Evolutionary conservation across 2,329 filamentous ascomycete species (phyloP), one percentile per base, ranked within the genome.

Genomic region (Microdochium trichocladiopsis): DNA sequence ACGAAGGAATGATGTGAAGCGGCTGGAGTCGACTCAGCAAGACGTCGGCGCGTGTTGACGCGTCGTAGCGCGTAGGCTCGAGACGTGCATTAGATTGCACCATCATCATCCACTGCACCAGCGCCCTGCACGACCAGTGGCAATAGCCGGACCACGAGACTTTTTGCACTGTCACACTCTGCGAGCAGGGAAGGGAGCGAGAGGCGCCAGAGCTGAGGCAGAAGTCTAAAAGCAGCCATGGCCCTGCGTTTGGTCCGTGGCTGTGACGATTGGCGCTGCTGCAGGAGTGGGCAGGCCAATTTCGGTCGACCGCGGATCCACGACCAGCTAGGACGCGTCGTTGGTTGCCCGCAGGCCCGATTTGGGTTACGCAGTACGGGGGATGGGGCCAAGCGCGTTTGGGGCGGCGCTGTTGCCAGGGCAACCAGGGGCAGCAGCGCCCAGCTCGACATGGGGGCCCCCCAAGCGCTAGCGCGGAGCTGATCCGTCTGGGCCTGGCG

Each of bases 401-500:
- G 41, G 41, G 41, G 41, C 18, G 28, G 10, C 22, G 3, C 11
- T 23, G 48, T 49, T 49, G 28, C 25, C 48, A 36, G 16, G 25
- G 14, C 48, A 49, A 49, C 48, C 48, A 36, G 48, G 48, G 48
- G 48, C 25, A 33, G n/a, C n/a, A 49, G 24, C n/a, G 16, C n/a
- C 48, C 21, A 36, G 48, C 48, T 45, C 41, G 41, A 45, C 41
- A 45, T 4, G 41, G 41, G 18, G n/a, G n/a, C n/a, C 28, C 14
- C 28, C 28, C 28, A 8, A 31, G 28, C 28, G 14, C 28, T 45
- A 21, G 41, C 41, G 41, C 41, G 18, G 4, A 22, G 41, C 41
- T 18, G 41, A 45, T 45, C 41, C 3, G 12, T 45, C 41, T 21
- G n/a, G 41, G 41, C 16, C 10, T 45, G 21, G 41, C 16, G 41